Percentiles rank a stretch among this genome's conserved stretches.
phyloP scores from a whole-genome alignment of 2,329 filamentous ascomycete species.

The Dendryphion nanum region DNA sequence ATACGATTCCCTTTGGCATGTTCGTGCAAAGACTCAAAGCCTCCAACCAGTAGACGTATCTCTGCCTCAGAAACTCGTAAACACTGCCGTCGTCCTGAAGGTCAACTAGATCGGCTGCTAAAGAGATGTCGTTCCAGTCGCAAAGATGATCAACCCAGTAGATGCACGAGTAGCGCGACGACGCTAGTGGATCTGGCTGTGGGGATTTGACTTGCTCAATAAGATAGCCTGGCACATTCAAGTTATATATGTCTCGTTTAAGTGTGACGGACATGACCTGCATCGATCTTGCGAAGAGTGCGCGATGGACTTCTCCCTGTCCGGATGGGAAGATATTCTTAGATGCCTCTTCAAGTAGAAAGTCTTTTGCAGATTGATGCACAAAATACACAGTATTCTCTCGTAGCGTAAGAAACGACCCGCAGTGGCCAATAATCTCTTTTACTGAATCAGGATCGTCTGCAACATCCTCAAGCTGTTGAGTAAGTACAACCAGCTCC shows the following conservation, averaged over 20 bases:
- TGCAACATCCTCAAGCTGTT: slow-evolving; percentile 6
- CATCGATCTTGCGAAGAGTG: slow-evolving; percentile 25
- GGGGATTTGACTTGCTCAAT: slow-evolving; percentile 16
- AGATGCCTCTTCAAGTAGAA: background rate
- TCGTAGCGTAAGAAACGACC: slow-evolving; percentile 2
- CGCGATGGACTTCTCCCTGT: slow-evolving; percentile 9
- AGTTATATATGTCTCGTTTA: slow-evolving; percentile 21
- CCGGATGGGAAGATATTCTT: background rate
- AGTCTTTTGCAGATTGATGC: slow-evolving; percentile 4
- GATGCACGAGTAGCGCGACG: slow-evolving; percentile 26
- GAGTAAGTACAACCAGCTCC: slow-evolving; percentile 30
- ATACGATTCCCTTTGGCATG: slow-evolving; percentile 9
- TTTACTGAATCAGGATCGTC: background rate
- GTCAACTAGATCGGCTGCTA: too few relatives aligned
- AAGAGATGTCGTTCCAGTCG: slow-evolving; percentile 5
- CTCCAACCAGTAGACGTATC: slow-evolving; percentile 3
- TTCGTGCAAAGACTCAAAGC: slow-evolving; percentile 10
- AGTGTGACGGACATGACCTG: slow-evolving; percentile 15
- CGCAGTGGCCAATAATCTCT: slow-evolving; percentile 1
- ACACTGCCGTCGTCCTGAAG: slow-evolving; percentile 7
- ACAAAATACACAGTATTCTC: slow-evolving; percentile 2
- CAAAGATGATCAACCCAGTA: slow-evolving; percentile 38
- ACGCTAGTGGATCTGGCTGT: slow-evolving; percentile 20
- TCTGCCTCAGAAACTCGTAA: slow-evolving; percentile 9
- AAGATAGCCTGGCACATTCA: slow-evolving; percentile 11